phyloP scores from a whole-genome alignment of 495 filamentous ascomycete genomes.

The Hamigera avellanea region DNA sequence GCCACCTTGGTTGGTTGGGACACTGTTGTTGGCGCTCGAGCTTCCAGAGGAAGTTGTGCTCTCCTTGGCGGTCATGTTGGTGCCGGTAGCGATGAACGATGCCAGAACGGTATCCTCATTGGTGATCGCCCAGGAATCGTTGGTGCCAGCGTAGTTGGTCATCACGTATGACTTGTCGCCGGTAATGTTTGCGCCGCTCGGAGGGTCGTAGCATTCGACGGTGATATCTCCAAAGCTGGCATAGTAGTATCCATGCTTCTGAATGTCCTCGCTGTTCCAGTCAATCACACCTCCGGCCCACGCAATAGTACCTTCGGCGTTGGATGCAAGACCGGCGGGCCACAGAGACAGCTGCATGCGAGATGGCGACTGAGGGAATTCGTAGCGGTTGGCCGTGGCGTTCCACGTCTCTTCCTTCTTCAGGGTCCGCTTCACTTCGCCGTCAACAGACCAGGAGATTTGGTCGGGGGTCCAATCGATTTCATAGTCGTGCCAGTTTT shows the following conservation, averaged over 20 bases:
- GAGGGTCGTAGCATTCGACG: constrained; percentile 75
- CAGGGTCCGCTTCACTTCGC: constrained; percentile 57
- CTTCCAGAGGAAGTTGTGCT: constrained; percentile 11
- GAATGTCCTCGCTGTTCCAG: constrained; percentile 75
- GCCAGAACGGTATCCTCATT: constrained; percentile 67
- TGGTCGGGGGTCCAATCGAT: constrained; percentile 83
- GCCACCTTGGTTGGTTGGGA: constrained; percentile 24
- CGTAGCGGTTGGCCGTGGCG: constrained; percentile 65
- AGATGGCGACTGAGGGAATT: constrained; percentile 88
- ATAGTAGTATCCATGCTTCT: constrained; percentile 80
- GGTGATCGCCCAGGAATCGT: constrained; percentile 64
- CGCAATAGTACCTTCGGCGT: constrained; percentile 71
- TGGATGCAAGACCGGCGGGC: constrained; percentile 76
- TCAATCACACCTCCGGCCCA: constrained; percentile 89
- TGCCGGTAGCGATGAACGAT: constrained; percentile 66
- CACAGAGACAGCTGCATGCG: constrained; percentile 91
- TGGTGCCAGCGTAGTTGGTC: constrained; percentile 49
- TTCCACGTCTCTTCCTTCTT: constrained; percentile 76
- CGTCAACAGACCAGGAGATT: constrained; percentile 80
- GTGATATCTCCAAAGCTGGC: constrained; percentile 65
- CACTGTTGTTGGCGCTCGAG: constrained; percentile 13
- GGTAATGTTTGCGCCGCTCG: constrained; percentile 44
- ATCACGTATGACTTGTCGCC: constrained; percentile 67
- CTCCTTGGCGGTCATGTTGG: constrained; percentile 46
- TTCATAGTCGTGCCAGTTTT: constrained; percentile 80